Evolutionary conservation across 345 rosid species (phyloP), one percentile per base, ranked within the genome.

Genomic region (Lagerstroemia speciosa): DNA sequence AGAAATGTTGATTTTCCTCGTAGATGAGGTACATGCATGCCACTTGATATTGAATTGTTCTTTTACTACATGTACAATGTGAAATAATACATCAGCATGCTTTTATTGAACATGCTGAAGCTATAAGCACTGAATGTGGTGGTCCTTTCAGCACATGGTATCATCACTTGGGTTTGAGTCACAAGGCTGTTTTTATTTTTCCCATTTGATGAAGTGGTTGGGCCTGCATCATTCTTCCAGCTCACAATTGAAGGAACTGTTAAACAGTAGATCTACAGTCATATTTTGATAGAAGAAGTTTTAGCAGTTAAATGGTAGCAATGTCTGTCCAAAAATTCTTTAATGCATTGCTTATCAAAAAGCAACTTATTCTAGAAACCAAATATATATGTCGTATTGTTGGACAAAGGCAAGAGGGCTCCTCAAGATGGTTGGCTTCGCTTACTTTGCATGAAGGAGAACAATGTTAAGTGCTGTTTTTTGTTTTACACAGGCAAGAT

Each of bases 401-500:
- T n/a, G n/a, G n/a, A n/a, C n/a, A n/a, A n/a, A n/a, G n/a, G n/a
- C n/a, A n/a, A n/a, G n/a, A n/a, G n/a, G 1, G 46, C 46, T 16
- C 14, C 38, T 36, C 38, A 36, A 36, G 38, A 36, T 36, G 38
- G 38, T 9, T 36, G 38, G 16, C 46, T 7, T 41, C 29, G 31
- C 11, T 33, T 45, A 16, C 27, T 29, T 52, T 45, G 22, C 9
- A 60, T 37, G 38, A 61, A 40, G 60, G 34, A 63, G 24, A 58
- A 62, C 31, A 41, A 66, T 31, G 50, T 62, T 83, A 74, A 86
- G 76, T 66, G 33, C 69, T 61, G 5, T 81, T 29, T 27, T 79
- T 41, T 81, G 76, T 66, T 85, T 78, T 83, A 73, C 70, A 79
- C 91, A 94, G 99, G 85, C 93, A 58, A 91, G 97, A 82, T 93